Conservation (phyloP, 352 stramenopile species). For the Globisporangium radiosum region DNA sequence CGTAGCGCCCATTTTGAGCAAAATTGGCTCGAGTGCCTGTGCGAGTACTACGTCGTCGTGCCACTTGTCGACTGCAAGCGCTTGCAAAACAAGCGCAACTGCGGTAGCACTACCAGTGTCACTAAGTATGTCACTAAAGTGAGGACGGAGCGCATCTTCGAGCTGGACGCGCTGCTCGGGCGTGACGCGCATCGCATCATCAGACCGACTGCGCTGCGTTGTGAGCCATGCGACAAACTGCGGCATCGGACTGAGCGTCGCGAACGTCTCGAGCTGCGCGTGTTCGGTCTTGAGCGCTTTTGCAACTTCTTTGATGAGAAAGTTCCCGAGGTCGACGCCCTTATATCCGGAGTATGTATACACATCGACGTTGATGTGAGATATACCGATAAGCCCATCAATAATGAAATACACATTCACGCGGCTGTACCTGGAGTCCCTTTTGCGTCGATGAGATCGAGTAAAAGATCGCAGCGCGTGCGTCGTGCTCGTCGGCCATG, state of each 20-base stretch:
- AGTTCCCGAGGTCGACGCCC: constrained; percentile 93
- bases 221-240: constrained; percentile 91
- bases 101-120: too few species aligned
- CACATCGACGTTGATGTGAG: too few species aligned
- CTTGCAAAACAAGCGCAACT: constrained; percentile 28
- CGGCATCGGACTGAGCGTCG: constrained; percentile 93
- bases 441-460: constrained; percentile 93
- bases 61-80: constrained; percentile 48
- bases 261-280: constrained; percentile 79
- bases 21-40: constrained; percentile 44
- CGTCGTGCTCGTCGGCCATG: constrained; percentile 47
- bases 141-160: constrained; percentile 14
- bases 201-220: constrained; percentile 53
- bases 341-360: not conserved
- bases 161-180: constrained; percentile 25
- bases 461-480: constrained; percentile 91
- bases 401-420: too few species aligned
- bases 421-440: constrained; percentile 56
- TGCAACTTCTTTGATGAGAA: constrained; percentile 94
- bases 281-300: constrained; percentile 69
- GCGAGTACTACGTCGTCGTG: constrained; percentile 28
- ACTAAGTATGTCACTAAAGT: too few species aligned
- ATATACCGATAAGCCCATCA: too few species aligned
- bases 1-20: constrained; percentile 51
- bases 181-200: constrained; percentile 23